These are phyloP conservation scores for Colletotrichum karsti DNA, from an alignment of 2,329 filamentous ascomycete genomes.

Conservation along the genomic window DNA sequence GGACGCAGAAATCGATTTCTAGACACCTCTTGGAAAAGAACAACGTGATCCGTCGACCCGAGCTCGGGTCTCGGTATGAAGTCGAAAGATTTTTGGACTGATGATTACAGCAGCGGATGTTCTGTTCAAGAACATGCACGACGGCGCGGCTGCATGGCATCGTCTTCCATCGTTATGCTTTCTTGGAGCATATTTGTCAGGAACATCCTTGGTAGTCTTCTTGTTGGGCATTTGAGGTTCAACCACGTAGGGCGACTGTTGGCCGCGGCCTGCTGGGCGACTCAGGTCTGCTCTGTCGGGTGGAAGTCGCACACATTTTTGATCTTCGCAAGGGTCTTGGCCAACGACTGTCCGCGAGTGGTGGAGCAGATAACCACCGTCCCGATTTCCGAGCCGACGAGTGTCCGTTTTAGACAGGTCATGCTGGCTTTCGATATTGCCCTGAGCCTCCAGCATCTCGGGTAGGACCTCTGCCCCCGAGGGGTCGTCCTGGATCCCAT, in stretches of 20 bases:
- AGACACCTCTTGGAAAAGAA: not conserved
- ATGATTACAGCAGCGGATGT: not conserved
- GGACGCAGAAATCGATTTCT: not conserved
- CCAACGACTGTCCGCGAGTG: not conserved
- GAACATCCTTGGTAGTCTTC: not conserved
- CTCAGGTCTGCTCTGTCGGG: not conserved
- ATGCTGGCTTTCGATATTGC: conserved; percentile 6
- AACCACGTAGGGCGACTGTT: not conserved
- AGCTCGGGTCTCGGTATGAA: conserved; percentile 12
- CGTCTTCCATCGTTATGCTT: not conserved
- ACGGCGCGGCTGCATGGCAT: not conserved
- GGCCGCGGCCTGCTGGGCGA: not conserved
- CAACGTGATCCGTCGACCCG: conserved; percentile 1
- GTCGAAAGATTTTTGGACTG: not conserved
- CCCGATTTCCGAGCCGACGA: conserved; percentile 15
- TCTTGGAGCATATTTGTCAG: not conserved
- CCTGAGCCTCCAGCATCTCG: not conserved
- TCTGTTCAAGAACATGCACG: not conserved
- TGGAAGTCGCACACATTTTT: not conserved
- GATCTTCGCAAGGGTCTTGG: conserved; percentile 18
- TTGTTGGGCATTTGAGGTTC: conserved; percentile 1
- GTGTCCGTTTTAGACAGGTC: conserved; percentile 6
- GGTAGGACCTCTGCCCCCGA: not conserved
- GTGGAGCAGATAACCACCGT: not conserved
- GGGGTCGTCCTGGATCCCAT: not conserved